phyloP scores from a whole-genome alignment of 1,284 basidiomycete species.

The Anthracocystis setariae region DNA sequence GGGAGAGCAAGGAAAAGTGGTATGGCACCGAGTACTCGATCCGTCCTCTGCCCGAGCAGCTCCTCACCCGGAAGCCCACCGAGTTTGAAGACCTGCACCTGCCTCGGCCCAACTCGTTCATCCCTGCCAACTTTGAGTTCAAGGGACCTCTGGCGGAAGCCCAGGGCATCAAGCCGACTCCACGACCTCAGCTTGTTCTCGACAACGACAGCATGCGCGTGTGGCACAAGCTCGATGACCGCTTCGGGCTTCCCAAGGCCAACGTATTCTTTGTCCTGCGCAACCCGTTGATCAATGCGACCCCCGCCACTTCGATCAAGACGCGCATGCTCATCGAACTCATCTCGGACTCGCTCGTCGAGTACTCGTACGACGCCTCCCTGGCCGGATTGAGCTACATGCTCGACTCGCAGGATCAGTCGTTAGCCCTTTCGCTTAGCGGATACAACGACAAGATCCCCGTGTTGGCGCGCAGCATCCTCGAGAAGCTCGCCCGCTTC shows the following conservation, averaged over 20 bases:
- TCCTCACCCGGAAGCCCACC: slow-evolving; percentile 30
- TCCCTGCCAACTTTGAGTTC: slow-evolving; percentile 61
- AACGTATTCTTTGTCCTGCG: slow-evolving; percentile 64
- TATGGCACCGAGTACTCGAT: slow-evolving; percentile 67
- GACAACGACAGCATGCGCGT: slow-evolving; percentile 58
- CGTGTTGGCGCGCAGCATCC: slow-evolving; percentile 79
- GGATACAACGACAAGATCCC: slow-evolving; percentile 96
- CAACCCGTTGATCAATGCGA: slow-evolving; percentile 67
- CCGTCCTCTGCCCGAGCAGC: slow-evolving; percentile 45
- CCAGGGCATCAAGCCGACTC: slow-evolving; percentile 48
- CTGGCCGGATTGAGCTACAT: slow-evolving; percentile 87
- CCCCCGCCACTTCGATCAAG: slow-evolving; percentile 68
- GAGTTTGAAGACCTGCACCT: slow-evolving; percentile 59
- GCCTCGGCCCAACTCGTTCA: slow-evolving; percentile 65
- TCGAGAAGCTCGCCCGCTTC: slow-evolving; percentile 78
- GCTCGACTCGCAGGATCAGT: slow-evolving; percentile 76
- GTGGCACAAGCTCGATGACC: slow-evolving; percentile 68
- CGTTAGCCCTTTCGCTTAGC: slow-evolving; percentile 77
- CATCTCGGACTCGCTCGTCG: slow-evolving; percentile 86
- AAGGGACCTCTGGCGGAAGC: slow-evolving; percentile 37
- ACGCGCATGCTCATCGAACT: slow-evolving; percentile 82
- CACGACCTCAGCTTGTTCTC: slow-evolving; percentile 58
- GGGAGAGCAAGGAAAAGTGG: slow-evolving; percentile 64
- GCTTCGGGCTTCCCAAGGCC: slow-evolving; percentile 66
- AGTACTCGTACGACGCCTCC: slow-evolving; percentile 92